Evolutionary conservation across 495 filamentous ascomycete species (phyloP).

Genomic region (Letharia lupina): DNA sequence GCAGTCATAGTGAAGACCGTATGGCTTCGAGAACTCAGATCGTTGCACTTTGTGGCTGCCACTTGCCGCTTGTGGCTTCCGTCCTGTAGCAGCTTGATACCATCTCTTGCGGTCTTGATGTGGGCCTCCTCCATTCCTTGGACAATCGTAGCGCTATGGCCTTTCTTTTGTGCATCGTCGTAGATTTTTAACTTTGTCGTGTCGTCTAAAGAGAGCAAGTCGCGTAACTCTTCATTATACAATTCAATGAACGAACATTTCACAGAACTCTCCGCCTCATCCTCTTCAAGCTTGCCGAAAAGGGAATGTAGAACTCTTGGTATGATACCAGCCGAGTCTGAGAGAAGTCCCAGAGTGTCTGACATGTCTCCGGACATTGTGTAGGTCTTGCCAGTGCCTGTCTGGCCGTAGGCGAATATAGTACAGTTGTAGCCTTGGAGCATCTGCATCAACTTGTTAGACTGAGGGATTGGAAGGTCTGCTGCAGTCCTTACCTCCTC

Average conservation of each 20-base stretch:
- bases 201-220: constrained; percentile 76
- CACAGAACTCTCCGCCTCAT: constrained; percentile 77
- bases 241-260: constrained; percentile 98
- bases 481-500: constrained; percentile 58
- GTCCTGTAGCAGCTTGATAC: constrained; percentile 78
- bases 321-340: constrained; percentile 89
- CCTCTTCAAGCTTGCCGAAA: constrained; percentile 69
- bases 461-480: neutral
- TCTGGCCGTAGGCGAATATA: constrained; percentile 97
- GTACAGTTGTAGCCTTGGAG: constrained; percentile 95
- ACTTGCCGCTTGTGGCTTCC: constrained; percentile 93
- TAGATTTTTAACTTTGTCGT: constrained; percentile 85
- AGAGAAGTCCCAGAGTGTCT: constrained; percentile 71
- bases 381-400: constrained; percentile 96
- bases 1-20: constrained; percentile 94
- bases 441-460: constrained; percentile 50
- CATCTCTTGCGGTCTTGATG: constrained; percentile 74
- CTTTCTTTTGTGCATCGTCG: constrained; percentile 79
- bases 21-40: constrained; percentile 89
- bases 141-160: constrained; percentile 68
- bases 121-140: constrained; percentile 97
- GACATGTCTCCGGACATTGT: constrained; percentile 99
- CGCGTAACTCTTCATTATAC: constrained; percentile 94
- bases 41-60: constrained; percentile 96
- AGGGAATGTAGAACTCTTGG: constrained; percentile 79